Evolutionary conservation across 495 filamentous ascomycete species (phyloP).

Genomic region (Patellaria atrata): DNA sequence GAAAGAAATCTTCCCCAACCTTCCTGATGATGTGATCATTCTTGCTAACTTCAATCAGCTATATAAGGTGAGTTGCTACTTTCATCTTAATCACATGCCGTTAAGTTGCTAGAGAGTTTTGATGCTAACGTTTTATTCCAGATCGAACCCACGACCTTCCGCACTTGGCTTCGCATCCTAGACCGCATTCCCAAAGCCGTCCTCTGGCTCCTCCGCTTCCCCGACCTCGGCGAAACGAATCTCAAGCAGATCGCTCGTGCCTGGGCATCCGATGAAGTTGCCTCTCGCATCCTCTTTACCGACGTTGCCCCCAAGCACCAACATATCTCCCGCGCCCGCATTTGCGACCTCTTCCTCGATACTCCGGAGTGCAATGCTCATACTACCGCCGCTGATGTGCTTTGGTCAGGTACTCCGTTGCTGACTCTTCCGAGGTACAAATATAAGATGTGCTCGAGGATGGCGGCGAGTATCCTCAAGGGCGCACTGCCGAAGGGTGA

Average conservation of each 20-base stretch:
- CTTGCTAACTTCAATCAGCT: constrained; percentile 98
- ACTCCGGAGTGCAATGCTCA: constrained; percentile 98
- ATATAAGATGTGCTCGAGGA: constrained; percentile 98
- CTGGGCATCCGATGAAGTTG: constrained; percentile 80
- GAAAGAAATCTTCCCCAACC: constrained; percentile 77
- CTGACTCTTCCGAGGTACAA: constrained; percentile 86
- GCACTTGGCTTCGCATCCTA: constrained; percentile 90
- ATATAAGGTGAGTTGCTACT: constrained; percentile 63
- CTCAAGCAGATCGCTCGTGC: constrained; percentile 60
- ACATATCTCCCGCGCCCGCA: constrained; percentile 82
- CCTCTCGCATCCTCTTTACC: constrained; percentile 87
- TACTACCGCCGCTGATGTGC: constrained; percentile 89
- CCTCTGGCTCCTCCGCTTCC: constrained; percentile 93
- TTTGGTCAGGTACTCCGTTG: constrained; percentile 91
- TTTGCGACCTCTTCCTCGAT: constrained; percentile 91
- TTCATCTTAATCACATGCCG: constrained; percentile 2
- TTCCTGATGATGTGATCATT: constrained; percentile 77
- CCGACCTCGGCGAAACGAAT: constrained; percentile 80
- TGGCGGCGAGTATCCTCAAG: constrained; percentile 86
- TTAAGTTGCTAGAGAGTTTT: constrained; percentile 2
- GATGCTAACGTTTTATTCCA: constrained; percentile 25
- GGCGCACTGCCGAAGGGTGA: constrained; percentile 65
- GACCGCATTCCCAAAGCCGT: constrained; percentile 74
- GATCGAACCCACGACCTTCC: constrained; percentile 97
- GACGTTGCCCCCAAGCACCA: constrained; percentile 92